phyloP scores from a whole-genome alignment of 2,329 filamentous ascomycete species.

The Aotearoamyces nothofagi region DNA sequence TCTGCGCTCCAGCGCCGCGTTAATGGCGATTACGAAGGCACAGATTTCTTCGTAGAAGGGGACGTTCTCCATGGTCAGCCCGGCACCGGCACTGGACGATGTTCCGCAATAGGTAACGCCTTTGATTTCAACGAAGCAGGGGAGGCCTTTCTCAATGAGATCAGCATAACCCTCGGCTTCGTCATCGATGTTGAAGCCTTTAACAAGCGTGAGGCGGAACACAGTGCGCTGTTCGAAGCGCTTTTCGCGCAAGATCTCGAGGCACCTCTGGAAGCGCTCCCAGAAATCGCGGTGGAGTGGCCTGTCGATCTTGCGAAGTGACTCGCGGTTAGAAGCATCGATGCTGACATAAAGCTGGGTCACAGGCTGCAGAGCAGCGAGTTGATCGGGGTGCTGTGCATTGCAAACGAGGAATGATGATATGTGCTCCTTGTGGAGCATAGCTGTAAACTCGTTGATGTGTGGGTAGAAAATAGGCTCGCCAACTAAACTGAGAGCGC shows the following conservation, averaged over 20 bases:
- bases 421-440: constrained; percentile 77
- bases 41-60: constrained; percentile 88
- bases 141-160: constrained; percentile 71
- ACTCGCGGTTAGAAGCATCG: constrained; percentile 83
- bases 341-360: constrained; percentile 96
- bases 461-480: constrained; percentile 98
- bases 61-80: constrained; percentile 92
- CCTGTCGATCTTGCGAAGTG: constrained; percentile 74
- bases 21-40: constrained; percentile 65
- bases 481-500: constrained; percentile 79
- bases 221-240: constrained; percentile 81
- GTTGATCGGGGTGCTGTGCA: constrained; percentile 85
- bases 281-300: constrained; percentile 93
- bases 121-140: constrained; percentile 91
- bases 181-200: constrained; percentile 95
- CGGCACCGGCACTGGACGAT: constrained; percentile 66
- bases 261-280: constrained; percentile 84
- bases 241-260: constrained; percentile 76
- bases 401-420: constrained; percentile 95
- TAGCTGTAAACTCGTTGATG: constrained; percentile 78
- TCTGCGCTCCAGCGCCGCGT: constrained; percentile 49
- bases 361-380: constrained; percentile 67
- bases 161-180: constrained; percentile 83
- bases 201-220: constrained; percentile 87
- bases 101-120: constrained; percentile 96